phyloP scores from a whole-genome alignment of 225 moss, liverwort and hornwort species.

The Bryum argenteum region DNA sequence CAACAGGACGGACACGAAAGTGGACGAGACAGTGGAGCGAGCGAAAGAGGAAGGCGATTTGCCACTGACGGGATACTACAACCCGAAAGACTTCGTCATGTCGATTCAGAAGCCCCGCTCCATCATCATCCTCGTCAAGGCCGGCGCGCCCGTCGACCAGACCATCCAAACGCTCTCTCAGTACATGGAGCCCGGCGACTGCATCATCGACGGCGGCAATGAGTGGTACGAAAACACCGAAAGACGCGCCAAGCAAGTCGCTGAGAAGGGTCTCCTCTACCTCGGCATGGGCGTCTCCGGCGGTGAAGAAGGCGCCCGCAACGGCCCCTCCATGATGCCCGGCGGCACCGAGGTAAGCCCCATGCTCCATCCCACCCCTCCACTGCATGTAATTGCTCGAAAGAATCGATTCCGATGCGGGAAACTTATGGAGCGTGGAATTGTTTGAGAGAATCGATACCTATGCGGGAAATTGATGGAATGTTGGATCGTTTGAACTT shows the following conservation, averaged over 20 bases:
- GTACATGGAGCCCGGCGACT: constrained; percentile 78
- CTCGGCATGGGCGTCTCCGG: constrained; percentile 93
- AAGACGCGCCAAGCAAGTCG: constrained; percentile 63
- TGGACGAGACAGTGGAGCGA: constrained; percentile 76
- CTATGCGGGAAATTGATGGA: too few relatives aligned
- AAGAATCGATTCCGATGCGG: too few relatives aligned
- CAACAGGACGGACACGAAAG: constrained; percentile 64
- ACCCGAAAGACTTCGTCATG: constrained; percentile 60
- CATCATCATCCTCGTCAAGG: constrained; percentile 83
- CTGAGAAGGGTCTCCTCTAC: constrained; percentile 72
- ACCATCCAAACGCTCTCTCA: constrained; percentile 67
- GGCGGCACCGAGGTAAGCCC: constrained; percentile 61
- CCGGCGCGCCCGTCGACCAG: constrained; percentile 77
- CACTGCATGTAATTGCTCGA: too few relatives aligned
- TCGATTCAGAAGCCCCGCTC: constrained; percentile 80
- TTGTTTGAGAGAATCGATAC: too few relatives aligned
- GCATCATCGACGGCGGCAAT: constrained; percentile 84
- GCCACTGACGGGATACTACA: constrained; percentile 64
- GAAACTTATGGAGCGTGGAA: too few relatives aligned
- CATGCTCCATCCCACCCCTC: too few relatives aligned
- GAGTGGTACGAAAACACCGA: constrained; percentile 97
- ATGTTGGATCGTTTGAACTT: too few relatives aligned
- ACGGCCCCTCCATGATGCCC: constrained; percentile 90
- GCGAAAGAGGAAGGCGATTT: constrained; percentile 72
- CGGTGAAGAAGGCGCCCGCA: constrained; percentile 87